Conservation (phyloP, 2,329 filamentous ascomycete genomes). For the Rutstroemia sp. region DNA sequence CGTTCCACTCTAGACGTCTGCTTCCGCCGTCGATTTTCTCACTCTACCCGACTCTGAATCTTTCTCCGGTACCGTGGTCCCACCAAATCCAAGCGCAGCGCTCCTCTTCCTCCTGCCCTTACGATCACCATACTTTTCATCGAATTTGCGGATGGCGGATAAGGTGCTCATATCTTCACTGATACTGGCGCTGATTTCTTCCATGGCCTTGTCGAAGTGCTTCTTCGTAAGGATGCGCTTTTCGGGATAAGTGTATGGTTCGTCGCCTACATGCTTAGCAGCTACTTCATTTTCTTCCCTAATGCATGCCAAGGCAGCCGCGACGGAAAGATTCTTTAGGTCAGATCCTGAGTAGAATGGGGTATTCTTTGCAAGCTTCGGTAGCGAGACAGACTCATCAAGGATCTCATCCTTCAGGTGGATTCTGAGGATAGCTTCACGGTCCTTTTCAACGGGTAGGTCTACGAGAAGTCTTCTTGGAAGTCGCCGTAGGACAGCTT, state of each 20-base stretch:
- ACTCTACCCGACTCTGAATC: conserved; percentile 28
- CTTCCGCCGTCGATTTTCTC: conserved; percentile 20
- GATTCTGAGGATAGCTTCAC: conserved; percentile 61
- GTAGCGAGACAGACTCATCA: conserved; percentile 52
- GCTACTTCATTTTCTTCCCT: conserved; percentile 57
- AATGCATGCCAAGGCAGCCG: conserved; percentile 71
- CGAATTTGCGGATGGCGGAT: conserved; percentile 84
- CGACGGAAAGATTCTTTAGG: conserved; percentile 74
- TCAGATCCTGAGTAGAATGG: conserved; percentile 77
- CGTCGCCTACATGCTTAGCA: conserved; percentile 32
- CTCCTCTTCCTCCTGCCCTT: conserved; percentile 56
- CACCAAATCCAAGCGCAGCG: conserved; percentile 51
- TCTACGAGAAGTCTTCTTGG: conserved; percentile 69
- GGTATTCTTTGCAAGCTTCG: conserved; percentile 56
- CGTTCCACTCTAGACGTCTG: too few relatives aligned
- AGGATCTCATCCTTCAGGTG: conserved; percentile 63
- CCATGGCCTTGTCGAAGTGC: conserved; percentile 81
- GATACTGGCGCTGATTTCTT: conserved; percentile 86
- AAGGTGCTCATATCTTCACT: conserved; percentile 88
- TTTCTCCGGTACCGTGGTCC: conserved; percentile 22
- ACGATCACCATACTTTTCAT: conserved; percentile 87
- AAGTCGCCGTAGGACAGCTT: conserved; percentile 71
- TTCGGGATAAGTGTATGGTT: conserved; percentile 50
- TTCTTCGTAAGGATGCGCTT: conserved; percentile 54
- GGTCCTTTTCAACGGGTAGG: conserved; percentile 58